Conservation (phyloP, 2,329 filamentous ascomycete species). For the Phialophora macrospora region DNA sequence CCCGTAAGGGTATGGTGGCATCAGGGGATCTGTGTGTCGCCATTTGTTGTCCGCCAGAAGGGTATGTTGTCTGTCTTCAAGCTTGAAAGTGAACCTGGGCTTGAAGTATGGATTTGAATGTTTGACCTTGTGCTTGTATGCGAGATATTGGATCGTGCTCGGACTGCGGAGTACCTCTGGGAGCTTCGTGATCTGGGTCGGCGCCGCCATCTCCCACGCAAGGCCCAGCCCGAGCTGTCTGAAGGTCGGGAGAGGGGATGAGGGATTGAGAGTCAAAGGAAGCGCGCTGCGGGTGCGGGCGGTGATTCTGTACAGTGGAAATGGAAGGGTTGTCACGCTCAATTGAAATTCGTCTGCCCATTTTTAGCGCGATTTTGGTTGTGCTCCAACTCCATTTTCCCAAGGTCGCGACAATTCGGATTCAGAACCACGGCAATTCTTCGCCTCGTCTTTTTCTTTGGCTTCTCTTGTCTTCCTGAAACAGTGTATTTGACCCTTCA, state of each 20-base stretch:
- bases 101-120: constrained; percentile 32
- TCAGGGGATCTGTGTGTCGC: constrained; percentile 38
- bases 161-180: constrained; percentile 34
- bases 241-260: background rate
- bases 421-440: background rate
- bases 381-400: constrained; percentile 1
- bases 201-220: constrained; percentile 11
- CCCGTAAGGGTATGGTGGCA: constrained; percentile 55
- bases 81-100: constrained; percentile 33
- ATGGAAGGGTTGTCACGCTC: background rate
- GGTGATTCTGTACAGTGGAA: background rate
- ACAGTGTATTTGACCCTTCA: background rate
- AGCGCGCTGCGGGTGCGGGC: background rate
- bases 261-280: background rate
- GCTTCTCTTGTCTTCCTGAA: constrained; percentile 8
- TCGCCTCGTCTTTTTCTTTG: background rate
- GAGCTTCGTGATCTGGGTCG: constrained; percentile 30
- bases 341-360: constrained; percentile 1
- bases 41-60: constrained; percentile 25
- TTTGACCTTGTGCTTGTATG: constrained; percentile 24
- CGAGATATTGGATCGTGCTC: constrained; percentile 36
- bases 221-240: background rate
- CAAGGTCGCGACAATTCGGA: background rate
- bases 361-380: constrained; percentile 10
- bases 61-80: constrained; percentile 35